Base-by-base conservation (phyloP, 306 rosid species). In the Fragaria vesca region DNA sequence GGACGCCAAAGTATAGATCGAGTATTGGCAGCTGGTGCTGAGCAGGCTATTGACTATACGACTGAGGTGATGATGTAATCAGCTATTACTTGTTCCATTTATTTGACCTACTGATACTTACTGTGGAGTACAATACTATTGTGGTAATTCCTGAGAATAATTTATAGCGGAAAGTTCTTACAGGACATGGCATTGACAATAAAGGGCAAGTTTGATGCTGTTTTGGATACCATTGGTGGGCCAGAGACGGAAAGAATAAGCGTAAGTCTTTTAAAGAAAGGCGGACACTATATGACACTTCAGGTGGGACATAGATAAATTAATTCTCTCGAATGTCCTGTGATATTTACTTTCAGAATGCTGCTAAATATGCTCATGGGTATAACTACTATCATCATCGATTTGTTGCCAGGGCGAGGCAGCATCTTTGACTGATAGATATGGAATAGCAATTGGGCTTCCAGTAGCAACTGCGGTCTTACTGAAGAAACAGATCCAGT, bases 221-320 rank as follows among this genome's bases (percentile, higher is more conserved):
- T 95, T 71, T 88, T 95, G 85, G 99, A 95, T 80, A 95, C 99
- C 26, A 95, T 93, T 86, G 99, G 99, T 71, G 86, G 52, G 13
- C 87, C 88, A 60, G 96, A 91, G 80, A 95, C 93, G 3, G 99
- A 95, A 93, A 79, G 89, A 72, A 62, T 80, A 75, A 88, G 99
- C 82, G 72, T 95, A 79, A 83, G 74, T 81, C 82, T 95, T 85
- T 86, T 95, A 75, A 95, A 83, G 83, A 86, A 85, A 88, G 97
- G 96, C n/a, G 99, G 99, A 61, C 88, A 89, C 86, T 95, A 93
- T 82, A 95, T 95, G 99, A 95, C 99, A 34, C 99, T 95, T 86
- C 99, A 95, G 99, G 99, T 91, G 85, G 78, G 78, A 72, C 30
- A 78, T 63, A 67, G 70, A 77, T 52, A 61, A 32, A 24, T 68